phyloP scores from a whole-genome alignment of 2,329 filamentous ascomycete species.

The Aspergillus hiratsukae region DNA sequence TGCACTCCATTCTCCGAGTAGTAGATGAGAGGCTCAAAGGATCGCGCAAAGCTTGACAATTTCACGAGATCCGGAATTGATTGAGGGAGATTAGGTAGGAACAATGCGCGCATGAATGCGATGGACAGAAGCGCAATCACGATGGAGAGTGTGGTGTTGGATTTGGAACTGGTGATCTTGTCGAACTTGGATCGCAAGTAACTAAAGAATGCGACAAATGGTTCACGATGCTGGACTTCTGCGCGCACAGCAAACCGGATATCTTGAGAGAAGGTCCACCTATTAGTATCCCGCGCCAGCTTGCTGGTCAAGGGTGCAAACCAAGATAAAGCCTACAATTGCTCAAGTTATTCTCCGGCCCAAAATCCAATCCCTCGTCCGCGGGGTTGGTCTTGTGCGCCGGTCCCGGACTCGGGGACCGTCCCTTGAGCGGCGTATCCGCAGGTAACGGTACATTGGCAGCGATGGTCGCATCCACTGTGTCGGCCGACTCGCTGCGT shows the following conservation, averaged over 20 bases:
- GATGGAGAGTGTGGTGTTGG: conserved; percentile 60
- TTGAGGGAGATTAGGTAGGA: conserved; percentile 62
- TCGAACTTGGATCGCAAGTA: conserved; percentile 59
- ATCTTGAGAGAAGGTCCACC: conserved; percentile 50
- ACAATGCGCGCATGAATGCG: conserved; percentile 60
- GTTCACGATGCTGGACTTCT: conserved; percentile 83
- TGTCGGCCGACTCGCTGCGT: conserved; percentile 19
- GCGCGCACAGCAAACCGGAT: conserved; percentile 83
- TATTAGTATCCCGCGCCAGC: conserved; percentile 32
- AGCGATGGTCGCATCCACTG: conserved; percentile 25
- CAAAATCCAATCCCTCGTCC: conserved; percentile 35
- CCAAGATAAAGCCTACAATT: conserved; percentile 46
- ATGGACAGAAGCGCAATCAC: conserved; percentile 62
- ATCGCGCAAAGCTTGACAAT: conserved; percentile 80
- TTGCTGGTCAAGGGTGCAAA: conserved; percentile 21
- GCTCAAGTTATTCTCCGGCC: conserved; percentile 36
- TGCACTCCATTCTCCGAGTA: conserved; percentile 85
- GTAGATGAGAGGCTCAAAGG: conserved; percentile 91
- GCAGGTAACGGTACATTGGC: conserved; percentile 55
- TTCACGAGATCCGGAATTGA: conserved; percentile 84
- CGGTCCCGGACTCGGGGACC: conserved; percentile 52
- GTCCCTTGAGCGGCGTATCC: conserved; percentile 54
- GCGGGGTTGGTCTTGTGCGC: conserved; percentile 21
- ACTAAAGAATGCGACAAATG: conserved; percentile 68
- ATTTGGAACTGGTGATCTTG: conserved; percentile 64